Conservation (phyloP, 768 basidiomycete genomes). For the Phlegmacium glaucopus region DNA sequence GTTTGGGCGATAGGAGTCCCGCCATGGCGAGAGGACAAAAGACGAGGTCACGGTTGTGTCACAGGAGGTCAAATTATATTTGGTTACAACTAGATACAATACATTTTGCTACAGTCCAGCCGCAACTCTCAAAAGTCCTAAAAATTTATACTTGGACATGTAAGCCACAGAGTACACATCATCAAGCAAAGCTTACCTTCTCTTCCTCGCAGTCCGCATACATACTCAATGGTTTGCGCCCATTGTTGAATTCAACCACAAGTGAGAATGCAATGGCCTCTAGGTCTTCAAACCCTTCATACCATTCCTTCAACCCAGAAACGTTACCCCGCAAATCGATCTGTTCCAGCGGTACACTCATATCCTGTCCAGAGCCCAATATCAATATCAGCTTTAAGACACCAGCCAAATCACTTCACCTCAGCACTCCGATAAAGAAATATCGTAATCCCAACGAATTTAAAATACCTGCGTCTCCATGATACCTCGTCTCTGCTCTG, state of each 20-base stretch:
- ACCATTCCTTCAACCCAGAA: conserved; percentile 53
- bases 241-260: conserved; percentile 57
- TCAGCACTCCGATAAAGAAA: conserved; percentile 51
- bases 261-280: conserved; percentile 65
- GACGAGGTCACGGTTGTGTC: conserved; percentile 9
- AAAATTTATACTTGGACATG: conserved; percentile 36
- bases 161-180: conserved; percentile 1
- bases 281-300: conserved; percentile 65
- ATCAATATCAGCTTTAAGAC: background rate
- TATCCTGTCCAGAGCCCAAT: conserved; percentile 31
- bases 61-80: too few species aligned
- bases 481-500: conserved; percentile 49
- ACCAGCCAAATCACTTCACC: conserved; percentile 28
- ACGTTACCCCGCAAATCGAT: conserved; percentile 46
- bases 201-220: conserved; percentile 62
- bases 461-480: conserved; percentile 68
- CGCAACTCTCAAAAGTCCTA: conserved; percentile 44
- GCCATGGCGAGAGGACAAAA: conserved; percentile 42
- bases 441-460: conserved; percentile 43
- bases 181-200: conserved; percentile 37
- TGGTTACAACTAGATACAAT: too few species aligned
- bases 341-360: conserved; percentile 34
- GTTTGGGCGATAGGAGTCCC: conserved; percentile 61
- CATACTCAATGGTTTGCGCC: conserved; percentile 48
- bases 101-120: conserved; percentile 39